These are phyloP conservation scores for Dendrostoma leiphaemia DNA, from an alignment of 2,329 filamentous ascomycete species.

Conservation along the genomic window DNA sequence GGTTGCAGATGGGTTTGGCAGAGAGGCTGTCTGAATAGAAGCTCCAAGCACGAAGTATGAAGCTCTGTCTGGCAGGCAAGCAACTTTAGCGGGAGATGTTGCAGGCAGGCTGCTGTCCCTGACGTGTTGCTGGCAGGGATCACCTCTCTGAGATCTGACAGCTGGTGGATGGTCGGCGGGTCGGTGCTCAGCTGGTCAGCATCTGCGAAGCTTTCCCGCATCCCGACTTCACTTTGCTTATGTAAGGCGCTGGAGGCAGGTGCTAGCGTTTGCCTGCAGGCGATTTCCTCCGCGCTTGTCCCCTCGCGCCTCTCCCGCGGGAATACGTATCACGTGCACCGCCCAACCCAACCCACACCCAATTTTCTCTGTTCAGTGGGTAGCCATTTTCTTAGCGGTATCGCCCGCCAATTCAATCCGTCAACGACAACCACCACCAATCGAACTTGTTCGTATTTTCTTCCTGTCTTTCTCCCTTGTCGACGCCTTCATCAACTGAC, in stretches of 20 bases:
- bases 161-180: background rate
- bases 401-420: slow-evolving; percentile 10
- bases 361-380: slow-evolving; percentile 2
- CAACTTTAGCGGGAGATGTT: no score
- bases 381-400: slow-evolving; percentile 11
- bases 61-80: slow-evolving; percentile 5
- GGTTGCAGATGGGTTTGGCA: background rate
- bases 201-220: no score
- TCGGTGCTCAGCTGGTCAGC: no score
- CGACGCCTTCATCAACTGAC: slow-evolving; percentile 2
- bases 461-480: slow-evolving; percentile 13
- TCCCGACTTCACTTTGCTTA: no score
- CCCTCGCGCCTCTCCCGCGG: background rate
- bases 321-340: slow-evolving; percentile 6
- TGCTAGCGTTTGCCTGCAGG: no score
- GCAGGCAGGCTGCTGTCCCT: slow-evolving; percentile 19
- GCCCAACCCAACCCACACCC: slow-evolving; percentile 5
- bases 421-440: slow-evolving; percentile 19
- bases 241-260: no score
- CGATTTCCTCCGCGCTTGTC: background rate
- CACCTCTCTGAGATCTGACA: background rate
- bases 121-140: slow-evolving; percentile 18
- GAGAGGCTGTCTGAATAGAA: slow-evolving; percentile 1
- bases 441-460: slow-evolving; percentile 12
- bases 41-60: slow-evolving; percentile 6